A percentile compares a stretch with the other conserved stretches of the same genome.
Conservation (phyloP, 2,329 filamentous ascomycete species). For the Coniochaeta prunicola region DNA sequence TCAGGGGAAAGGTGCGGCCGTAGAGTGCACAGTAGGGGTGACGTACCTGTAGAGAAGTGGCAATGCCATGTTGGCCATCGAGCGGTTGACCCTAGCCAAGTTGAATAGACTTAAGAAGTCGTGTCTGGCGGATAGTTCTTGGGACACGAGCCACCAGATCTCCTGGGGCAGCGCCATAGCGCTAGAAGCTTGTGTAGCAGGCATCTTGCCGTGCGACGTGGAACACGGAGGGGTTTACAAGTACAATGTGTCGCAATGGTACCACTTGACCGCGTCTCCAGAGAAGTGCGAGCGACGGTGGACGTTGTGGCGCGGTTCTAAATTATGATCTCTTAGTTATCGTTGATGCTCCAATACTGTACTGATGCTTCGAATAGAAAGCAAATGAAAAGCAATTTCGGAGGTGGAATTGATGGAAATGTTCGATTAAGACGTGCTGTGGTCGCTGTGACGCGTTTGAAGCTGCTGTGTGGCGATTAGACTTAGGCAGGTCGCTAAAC, state of each 20-base stretch:
- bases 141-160: constrained; percentile 52
- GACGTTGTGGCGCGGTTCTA: neutral
- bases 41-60: constrained; percentile 56
- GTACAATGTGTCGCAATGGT: neutral
- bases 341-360: neutral
- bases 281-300: neutral
- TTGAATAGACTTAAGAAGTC: constrained; percentile 56
- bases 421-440: neutral
- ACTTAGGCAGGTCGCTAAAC: neutral
- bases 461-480: constrained; percentile 34
- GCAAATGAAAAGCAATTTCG: neutral
- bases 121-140: constrained; percentile 45
- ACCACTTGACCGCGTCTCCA: neutral
- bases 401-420: neutral
- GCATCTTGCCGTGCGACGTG: neutral
- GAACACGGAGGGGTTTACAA: neutral
- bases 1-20: constrained; percentile 5
- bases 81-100: constrained; percentile 47
- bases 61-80: constrained; percentile 51
- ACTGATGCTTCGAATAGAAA: neutral
- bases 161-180: constrained; percentile 41
- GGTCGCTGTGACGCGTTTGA: neutral
- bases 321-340: neutral
- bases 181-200: neutral
- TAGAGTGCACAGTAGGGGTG: neutral